Conservation (phyloP, 176 grass and related monocot genomes). For the Aegilops sharonensis region DNA sequence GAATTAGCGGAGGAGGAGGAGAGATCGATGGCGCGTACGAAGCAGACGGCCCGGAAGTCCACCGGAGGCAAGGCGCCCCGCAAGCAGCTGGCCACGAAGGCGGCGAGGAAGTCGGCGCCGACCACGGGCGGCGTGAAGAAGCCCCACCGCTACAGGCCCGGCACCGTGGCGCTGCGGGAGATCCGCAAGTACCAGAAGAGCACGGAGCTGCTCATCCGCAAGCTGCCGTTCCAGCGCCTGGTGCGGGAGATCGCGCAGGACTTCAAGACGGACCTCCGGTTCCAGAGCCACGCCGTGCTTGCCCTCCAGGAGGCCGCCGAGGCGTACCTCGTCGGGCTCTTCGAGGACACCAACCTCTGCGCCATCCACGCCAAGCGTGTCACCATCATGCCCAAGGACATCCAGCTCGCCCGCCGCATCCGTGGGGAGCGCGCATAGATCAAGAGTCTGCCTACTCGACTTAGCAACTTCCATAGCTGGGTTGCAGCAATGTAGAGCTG, state of each 20-base stretch:
- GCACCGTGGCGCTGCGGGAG: conserved; percentile 72
- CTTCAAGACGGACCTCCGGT: conserved; percentile 84
- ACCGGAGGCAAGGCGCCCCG: neutral
- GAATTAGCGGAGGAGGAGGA: neutral
- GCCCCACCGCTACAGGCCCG: conserved; percentile 74
- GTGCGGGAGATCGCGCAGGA: conserved; percentile 87
- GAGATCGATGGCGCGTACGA: no score
- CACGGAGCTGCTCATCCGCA: conserved; percentile 86
- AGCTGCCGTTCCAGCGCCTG: conserved; percentile 83
- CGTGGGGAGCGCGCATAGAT: conserved; percentile 34
- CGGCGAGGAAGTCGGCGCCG: neutral
- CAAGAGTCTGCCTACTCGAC: no score
- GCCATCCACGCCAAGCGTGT: conserved; percentile 70
- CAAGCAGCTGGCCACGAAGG: neutral
- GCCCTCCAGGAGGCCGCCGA: conserved; percentile 84
- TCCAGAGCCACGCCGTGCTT: conserved; percentile 73
- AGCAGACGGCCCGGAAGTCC: no score
- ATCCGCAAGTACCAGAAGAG: conserved; percentile 97
- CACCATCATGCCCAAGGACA: conserved; percentile 76
- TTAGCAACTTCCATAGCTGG: no score
- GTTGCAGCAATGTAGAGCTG: no score
- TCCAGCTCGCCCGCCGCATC: conserved; percentile 63
- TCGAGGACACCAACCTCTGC: conserved; percentile 66
- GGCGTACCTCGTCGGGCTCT: conserved; percentile 85
- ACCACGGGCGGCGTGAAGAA: conserved; percentile 39